These are phyloP conservation scores for Chloropicon primus DNA, from an alignment of 139 green algal species.

Conservation along the genomic window DNA sequence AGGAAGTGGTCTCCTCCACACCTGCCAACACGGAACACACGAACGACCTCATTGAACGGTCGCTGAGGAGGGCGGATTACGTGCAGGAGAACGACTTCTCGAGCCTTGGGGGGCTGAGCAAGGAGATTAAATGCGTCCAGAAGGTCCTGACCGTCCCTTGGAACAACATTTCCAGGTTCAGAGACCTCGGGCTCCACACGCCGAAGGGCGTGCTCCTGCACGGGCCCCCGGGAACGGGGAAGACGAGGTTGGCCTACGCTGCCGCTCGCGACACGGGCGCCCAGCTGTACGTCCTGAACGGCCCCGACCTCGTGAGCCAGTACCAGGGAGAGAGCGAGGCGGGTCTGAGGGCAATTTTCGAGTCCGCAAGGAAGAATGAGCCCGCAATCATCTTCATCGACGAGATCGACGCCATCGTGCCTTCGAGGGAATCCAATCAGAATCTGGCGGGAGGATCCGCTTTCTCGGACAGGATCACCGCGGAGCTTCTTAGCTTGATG, in stretches of 20 bases:
- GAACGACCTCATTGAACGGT: neutral
- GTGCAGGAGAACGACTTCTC: neutral
- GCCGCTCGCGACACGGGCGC: constrained; percentile 40
- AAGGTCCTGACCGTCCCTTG: neutral
- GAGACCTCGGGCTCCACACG: neutral
- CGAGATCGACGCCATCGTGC: neutral
- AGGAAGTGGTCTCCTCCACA: neutral
- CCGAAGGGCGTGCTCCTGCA: constrained; percentile 56
- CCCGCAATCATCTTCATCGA: constrained; percentile 5
- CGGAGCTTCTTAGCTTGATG: neutral
- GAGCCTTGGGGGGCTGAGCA: neutral
- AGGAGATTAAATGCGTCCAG: neutral
- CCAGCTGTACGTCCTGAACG: constrained; percentile 60
- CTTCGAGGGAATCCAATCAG: neutral
- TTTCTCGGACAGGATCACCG: neutral
- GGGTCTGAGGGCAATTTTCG: neutral
- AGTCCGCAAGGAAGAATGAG: neutral
- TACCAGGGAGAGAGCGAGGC: constrained; percentile 5
- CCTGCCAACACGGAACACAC: neutral
- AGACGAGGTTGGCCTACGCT: constrained; percentile 59
- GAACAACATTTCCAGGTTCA: neutral
- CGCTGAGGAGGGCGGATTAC: neutral
- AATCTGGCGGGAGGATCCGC: neutral
- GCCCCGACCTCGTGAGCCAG: constrained; percentile 44
- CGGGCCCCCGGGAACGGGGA: constrained; percentile 68